These are phyloP conservation scores for Heimioporus punctisporus DNA, from an alignment of 1,284 basidiomycete species.

Conservation along the genomic window DNA sequence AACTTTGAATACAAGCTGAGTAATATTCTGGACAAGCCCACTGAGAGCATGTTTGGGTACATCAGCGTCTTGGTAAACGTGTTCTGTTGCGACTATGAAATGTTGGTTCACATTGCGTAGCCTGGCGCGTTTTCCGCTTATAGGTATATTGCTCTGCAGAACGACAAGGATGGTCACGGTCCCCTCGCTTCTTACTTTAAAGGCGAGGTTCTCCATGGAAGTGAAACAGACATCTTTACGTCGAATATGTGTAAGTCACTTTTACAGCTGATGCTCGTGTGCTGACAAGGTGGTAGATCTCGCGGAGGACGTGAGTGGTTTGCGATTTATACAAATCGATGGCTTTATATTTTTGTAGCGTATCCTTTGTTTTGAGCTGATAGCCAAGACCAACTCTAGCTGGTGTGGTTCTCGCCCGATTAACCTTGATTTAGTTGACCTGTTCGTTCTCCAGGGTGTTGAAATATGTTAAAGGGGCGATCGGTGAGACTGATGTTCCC, in stretches of 20 bases:
- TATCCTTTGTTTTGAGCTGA: slow-evolving; percentile 96
- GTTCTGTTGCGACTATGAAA: neutral
- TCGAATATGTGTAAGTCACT: slow-evolving; percentile 82
- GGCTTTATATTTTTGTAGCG: slow-evolving; percentile 44
- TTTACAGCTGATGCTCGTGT: neutral
- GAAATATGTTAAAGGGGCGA: slow-evolving; percentile 95
- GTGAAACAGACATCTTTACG: slow-evolving; percentile 95
- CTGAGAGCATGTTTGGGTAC: slow-evolving; percentile 93
- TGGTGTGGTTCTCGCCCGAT: slow-evolving; percentile 53
- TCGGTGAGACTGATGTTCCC: slow-evolving; percentile 97
- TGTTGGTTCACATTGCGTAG: slow-evolving; percentile 37
- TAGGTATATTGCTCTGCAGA: slow-evolving; percentile 88
- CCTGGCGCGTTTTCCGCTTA: slow-evolving; percentile 97
- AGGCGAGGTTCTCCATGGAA: slow-evolving; percentile 90
- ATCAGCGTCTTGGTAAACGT: slow-evolving; percentile 74
- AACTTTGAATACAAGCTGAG: slow-evolving; percentile 96
- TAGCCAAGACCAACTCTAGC: slow-evolving; percentile 87
- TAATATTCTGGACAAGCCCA: slow-evolving; percentile 95
- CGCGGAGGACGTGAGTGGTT: slow-evolving; percentile 74
- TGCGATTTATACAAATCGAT: neutral
- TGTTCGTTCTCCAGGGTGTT: slow-evolving; percentile 64
- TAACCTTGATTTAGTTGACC: neutral
- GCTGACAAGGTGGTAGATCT: slow-evolving; percentile 52
- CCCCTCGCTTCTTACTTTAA: slow-evolving; percentile 98
- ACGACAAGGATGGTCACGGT: slow-evolving; percentile 84